These are phyloP conservation scores for Pharnaceum exiguum DNA, from an alignment of 148 eudicot species.

Conservation along the genomic window DNA sequence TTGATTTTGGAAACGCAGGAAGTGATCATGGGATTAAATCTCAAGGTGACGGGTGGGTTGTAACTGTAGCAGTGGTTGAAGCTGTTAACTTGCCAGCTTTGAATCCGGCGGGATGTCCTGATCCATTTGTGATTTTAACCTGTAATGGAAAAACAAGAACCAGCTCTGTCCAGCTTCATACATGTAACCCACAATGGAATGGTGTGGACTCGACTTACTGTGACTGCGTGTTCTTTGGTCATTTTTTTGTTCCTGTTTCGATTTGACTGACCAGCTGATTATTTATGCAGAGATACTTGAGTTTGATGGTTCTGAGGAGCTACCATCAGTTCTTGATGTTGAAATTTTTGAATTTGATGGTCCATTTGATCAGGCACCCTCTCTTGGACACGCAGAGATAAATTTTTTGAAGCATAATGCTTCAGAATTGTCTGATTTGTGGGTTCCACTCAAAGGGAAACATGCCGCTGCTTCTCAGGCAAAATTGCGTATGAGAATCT, in stretches of 20 bases:
- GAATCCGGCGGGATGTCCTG: constrained; percentile 45
- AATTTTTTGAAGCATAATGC: constrained; percentile 74
- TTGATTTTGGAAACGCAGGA: constrained; percentile 32
- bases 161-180: constrained; percentile 90
- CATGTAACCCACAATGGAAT: constrained; percentile 84
- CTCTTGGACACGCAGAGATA: constrained; percentile 90
- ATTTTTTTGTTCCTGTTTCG: background rate
- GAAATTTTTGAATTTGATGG: constrained; percentile 91
- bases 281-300: constrained; percentile 69
- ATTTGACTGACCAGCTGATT: background rate
- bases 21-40: constrained; percentile 84
- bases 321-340: constrained; percentile 81
- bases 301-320: constrained; percentile 88
- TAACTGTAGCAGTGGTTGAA: constrained; percentile 77
- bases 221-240: background rate
- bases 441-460: constrained; percentile 85
- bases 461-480: constrained; percentile 70
- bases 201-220: constrained; percentile 36
- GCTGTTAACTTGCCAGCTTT: constrained; percentile 52
- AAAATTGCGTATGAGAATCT: constrained; percentile 76
- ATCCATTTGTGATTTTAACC: constrained; percentile 82
- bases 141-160: constrained; percentile 87
- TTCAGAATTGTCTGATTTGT: constrained; percentile 70
- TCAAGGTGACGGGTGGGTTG: constrained; percentile 93
- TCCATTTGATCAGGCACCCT: constrained; percentile 71